A percentile compares a stretch with the other conserved stretches of the same genome.
These are phyloP conservation scores for Saccharomyces cerevisiae DNA, from an alignment of 805 yeast species.

Conservation along the genomic window DNA sequence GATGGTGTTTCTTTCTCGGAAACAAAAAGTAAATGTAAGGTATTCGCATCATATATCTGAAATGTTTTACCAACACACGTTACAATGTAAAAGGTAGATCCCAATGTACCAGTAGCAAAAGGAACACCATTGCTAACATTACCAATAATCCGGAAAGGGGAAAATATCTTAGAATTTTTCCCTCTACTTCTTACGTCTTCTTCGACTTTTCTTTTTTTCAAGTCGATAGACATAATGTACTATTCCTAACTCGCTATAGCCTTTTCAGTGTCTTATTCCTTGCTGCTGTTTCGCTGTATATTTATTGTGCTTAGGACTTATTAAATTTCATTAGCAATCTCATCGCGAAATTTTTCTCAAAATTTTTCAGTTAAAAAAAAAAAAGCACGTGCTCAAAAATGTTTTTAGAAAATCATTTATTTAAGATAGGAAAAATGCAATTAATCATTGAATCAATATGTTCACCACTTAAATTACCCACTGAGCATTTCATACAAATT, in stretches of 20 bases:
- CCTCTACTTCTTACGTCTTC: not conserved
- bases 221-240: not conserved
- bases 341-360: not conserved
- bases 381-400: not conserved
- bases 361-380: not conserved
- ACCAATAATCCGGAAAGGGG: slow-evolving; percentile 86
- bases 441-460: not conserved
- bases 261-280: not conserved
- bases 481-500: not conserved
- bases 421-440: not conserved
- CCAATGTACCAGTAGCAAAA: slow-evolving; percentile 81
- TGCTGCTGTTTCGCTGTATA: not conserved
- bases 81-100: slow-evolving; percentile 77
- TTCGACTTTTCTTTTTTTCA: slow-evolving; percentile 16
- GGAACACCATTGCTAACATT: slow-evolving; percentile 83
- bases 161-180: slow-evolving; percentile 51
- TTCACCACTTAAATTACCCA: not conserved
- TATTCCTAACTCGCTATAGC: not conserved
- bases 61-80: slow-evolving; percentile 85
- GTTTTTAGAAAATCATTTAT: not conserved
- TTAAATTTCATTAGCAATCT: not conserved
- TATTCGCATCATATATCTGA: slow-evolving; percentile 89
- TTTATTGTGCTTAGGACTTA: not conserved
- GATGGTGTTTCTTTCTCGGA: slow-evolving; percentile 69
- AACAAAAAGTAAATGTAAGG: slow-evolving; percentile 75